phyloP scores from a whole-genome alignment of 495 filamentous ascomycete species.

The Penicillium cosmopolitanum region DNA sequence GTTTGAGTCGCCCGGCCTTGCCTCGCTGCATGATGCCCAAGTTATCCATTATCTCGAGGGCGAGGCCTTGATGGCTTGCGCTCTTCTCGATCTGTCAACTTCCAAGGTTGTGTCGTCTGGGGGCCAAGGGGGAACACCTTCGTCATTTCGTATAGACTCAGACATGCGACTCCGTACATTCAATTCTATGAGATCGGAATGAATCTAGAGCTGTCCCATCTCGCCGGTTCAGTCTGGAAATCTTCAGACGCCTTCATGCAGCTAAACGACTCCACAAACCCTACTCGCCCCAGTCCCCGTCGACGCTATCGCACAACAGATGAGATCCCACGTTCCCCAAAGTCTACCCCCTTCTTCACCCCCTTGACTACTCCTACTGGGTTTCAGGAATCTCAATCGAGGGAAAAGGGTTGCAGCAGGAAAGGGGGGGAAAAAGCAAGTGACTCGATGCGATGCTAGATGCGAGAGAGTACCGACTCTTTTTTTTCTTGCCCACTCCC shows the following conservation, averaged over 20 bases:
- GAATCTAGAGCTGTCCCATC: conserved; percentile 4
- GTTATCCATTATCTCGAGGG: background rate
- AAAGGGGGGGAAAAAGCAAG: background rate
- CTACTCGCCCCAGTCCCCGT: conserved; percentile 15
- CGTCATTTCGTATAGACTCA: background rate
- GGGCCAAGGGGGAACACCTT: background rate
- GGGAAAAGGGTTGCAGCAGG: conserved; percentile 9
- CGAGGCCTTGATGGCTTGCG: background rate
- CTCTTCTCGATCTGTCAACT: background rate
- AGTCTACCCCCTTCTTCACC: background rate
- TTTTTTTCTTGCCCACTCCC: background rate
- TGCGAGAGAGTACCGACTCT: background rate
- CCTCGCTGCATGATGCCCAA: conserved; percentile 4
- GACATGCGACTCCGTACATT: background rate
- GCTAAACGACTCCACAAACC: conserved; percentile 26
- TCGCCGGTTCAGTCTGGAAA: conserved; percentile 6
- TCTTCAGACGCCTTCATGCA: conserved; percentile 15
- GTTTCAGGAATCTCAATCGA: conserved; percentile 7
- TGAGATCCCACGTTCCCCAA: conserved; percentile 17
- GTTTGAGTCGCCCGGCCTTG: background rate
- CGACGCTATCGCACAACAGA: conserved; percentile 16
- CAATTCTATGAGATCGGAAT: background rate
- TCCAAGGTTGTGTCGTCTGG: background rate
- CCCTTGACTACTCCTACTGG: conserved; percentile 2
- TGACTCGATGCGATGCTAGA: background rate